A percentile compares a stretch with the other conserved stretches of the same genome.
These are phyloP conservation scores for Fusarium nurragi DNA, from an alignment of 2,329 filamentous ascomycete species.

Conservation along the genomic window DNA sequence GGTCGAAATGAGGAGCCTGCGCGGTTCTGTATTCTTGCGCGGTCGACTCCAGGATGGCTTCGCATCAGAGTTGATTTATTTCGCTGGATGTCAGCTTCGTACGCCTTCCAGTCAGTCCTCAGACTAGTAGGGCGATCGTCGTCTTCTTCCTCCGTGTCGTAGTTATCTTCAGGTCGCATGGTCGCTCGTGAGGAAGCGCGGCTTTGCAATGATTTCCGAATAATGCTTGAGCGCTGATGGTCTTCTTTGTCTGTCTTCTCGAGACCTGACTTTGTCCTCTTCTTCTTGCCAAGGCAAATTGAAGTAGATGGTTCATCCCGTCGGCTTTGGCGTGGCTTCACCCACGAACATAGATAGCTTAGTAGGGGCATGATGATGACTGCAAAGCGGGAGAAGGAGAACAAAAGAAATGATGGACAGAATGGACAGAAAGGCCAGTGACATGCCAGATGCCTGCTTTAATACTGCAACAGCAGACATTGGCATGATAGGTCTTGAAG, in stretches of 20 bases:
- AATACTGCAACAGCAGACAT: slow-evolving; percentile 4
- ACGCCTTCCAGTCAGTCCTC: slow-evolving; percentile 52
- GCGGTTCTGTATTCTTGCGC: slow-evolving; percentile 16
- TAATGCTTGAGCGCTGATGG: slow-evolving; percentile 52
- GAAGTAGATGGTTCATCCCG: slow-evolving; percentile 25
- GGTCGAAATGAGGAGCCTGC: slow-evolving; percentile 20
- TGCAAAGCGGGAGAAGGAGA: background rate
- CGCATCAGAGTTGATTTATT: slow-evolving; percentile 44
- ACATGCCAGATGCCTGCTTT: background rate
- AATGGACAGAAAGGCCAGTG: background rate
- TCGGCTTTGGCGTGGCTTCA: slow-evolving; percentile 33
- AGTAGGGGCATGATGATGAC: slow-evolving; percentile 36
- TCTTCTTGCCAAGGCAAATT: slow-evolving; percentile 38
- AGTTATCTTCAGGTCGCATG: slow-evolving; percentile 16
- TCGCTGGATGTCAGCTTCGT: slow-evolving; percentile 50
- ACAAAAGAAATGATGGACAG: slow-evolving; percentile 8
- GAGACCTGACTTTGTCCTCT: slow-evolving; percentile 25
- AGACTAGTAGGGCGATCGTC: slow-evolving; percentile 35
- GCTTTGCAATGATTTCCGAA: slow-evolving; percentile 55
- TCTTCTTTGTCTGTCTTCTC: slow-evolving; percentile 48
- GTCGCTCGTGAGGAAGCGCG: slow-evolving; percentile 40
- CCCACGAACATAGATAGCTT: slow-evolving; percentile 39
- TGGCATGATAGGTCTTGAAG: slow-evolving; percentile 15
- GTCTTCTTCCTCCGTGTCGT: slow-evolving; percentile 38
- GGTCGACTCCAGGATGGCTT: slow-evolving; percentile 45